Base-by-base conservation (phyloP, 139 green algal genomes). In the Volvox reticuliferus region DNA sequence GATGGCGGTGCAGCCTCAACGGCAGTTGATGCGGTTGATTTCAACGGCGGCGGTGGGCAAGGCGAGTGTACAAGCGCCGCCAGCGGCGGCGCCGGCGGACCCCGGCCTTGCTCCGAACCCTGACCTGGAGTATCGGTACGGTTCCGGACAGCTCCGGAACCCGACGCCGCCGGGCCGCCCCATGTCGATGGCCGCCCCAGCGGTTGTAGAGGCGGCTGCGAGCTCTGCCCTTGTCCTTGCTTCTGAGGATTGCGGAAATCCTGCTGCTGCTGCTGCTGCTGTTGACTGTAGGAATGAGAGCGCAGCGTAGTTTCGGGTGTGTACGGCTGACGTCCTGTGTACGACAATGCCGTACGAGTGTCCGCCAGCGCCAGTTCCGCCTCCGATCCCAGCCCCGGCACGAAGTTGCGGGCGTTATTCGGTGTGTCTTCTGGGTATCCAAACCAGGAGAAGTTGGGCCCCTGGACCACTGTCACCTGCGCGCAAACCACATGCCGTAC, bases 371-470 rank as follows among this genome's bases (percentile, higher is more conserved):
- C 62, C 81, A 32, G n/a, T n/a, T 77, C 81, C 81, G 62, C 61
- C 81, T 87, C 81, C 55, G 28, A 55, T 19, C n/a, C n/a, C 1
- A 97, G 90, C 0, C 96, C 95, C 0, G 97, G 96, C 28, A 97
- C n/a, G 32, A 97, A 94, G 88, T 98, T 85, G 1, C 97, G 87
- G 12, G 93, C 91, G 32, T 93, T 96, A 13, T 93, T 91, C 0
- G 88, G 86, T 0, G 94, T 97, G 94, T 99, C 97, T 3, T 98
- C 95, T 0, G 97, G 97, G 91, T 96, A 99, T 18, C 97, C 97
- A 84, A 98, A 94, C 97, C 97, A 99, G 75, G 91, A 95, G 77
- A 97, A 95, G 93, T 97, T 98, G 85, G 90, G 17, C 0, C 79
- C 93, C 91, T 99, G 96, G 77, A 97, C 95, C 73, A 96, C 69